Conservation (phyloP, 2,329 filamentous ascomycete genomes). For the Cercospora nicotianae region DNA sequence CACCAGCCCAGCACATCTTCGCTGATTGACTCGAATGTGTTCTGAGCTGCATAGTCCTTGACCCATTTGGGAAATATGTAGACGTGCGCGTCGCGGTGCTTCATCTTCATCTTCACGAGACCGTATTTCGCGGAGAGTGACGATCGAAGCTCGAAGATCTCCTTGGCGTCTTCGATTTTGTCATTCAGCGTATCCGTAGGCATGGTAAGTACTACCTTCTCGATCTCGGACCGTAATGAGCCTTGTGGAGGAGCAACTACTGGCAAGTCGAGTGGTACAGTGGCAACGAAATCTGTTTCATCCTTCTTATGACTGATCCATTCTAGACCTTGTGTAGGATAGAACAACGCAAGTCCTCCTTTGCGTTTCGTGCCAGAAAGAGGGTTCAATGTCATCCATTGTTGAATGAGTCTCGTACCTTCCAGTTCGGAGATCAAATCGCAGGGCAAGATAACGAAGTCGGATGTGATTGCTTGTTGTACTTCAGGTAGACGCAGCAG, state of each 20-base stretch:
- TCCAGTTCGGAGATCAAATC: constrained; percentile 89
- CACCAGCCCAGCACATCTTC: constrained; percentile 94
- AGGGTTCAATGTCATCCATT: constrained; percentile 78
- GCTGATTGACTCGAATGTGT: constrained; percentile 83
- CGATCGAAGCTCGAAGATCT: constrained; percentile 69
- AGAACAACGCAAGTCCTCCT: constrained; percentile 87
- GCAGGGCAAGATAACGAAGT: constrained; percentile 90
- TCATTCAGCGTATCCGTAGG: constrained; percentile 89
- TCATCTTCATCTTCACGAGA: constrained; percentile 75
- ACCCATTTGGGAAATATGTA: constrained; percentile 95
- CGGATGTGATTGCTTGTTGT: constrained; percentile 71
- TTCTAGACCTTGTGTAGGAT: constrained; percentile 73
- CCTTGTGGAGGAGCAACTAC: constrained; percentile 60
- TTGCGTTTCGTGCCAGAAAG: constrained; percentile 58
- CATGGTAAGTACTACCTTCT: constrained; percentile 80
- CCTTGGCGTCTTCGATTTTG: constrained; percentile 71
- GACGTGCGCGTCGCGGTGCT: constrained; percentile 86
- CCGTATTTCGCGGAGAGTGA: constrained; percentile 70
- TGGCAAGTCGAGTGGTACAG: constrained; percentile 63
- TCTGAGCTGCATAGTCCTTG: constrained; percentile 75
- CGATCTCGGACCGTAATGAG: constrained; percentile 66
- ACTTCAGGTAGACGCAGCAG: constrained; percentile 83
- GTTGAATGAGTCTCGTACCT: constrained; percentile 77
- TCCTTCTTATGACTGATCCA: constrained; percentile 75
- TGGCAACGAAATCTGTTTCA: constrained; percentile 89